Base-by-base conservation (phyloP, 805 yeast genomes). In the Ogataea pini region DNA sequence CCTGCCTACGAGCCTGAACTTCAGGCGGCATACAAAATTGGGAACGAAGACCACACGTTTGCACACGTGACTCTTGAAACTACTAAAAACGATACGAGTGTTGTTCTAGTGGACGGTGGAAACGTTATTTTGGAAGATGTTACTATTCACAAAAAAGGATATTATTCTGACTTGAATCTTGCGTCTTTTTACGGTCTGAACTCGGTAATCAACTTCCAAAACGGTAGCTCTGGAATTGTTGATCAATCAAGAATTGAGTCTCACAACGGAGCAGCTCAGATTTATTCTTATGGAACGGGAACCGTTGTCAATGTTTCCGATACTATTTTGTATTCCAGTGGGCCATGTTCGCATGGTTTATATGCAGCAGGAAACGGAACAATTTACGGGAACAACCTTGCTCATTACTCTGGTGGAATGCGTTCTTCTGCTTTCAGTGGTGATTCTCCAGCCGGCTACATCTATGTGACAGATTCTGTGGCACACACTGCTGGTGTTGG, bases 351-450 rank as follows among this genome's bases (percentile, higher is more conserved):
- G 9, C 47, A 44, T 18, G 47, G 47, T 13, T 20, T 36, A 19
- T 44, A 44, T 20, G 47, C 47, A 12, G 13, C 42, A 8, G 47
- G 47, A 19, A 44, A 44, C 24, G 47, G 42, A 7, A 44, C 47
- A n/a, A 44, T 44, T 8, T 16, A 44, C 19, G 47, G 27, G 3
- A n/a, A 7, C n/a, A 36, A 44, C 36, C 4, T 44, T 5, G 20
- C 36, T 7, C 47, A 44, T n/a, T 44, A 25, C 28, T 20, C 34
- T 3, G 47, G 47, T 19, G 47, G 47, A 17, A 44, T 34, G 47
- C 18, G 47, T 14, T 44, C 42, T 10, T 44, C 47, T 7, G 41
- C 47, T 36, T 44, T 44, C 29, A 44, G 47, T 31, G 47, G 47
- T 9, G 47, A 44, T 36, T 22, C 39, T 18, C 47, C 47, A 4